phyloP scores from a whole-genome alignment of 129 eudicot genomes.

The Flaveria bidentis region DNA sequence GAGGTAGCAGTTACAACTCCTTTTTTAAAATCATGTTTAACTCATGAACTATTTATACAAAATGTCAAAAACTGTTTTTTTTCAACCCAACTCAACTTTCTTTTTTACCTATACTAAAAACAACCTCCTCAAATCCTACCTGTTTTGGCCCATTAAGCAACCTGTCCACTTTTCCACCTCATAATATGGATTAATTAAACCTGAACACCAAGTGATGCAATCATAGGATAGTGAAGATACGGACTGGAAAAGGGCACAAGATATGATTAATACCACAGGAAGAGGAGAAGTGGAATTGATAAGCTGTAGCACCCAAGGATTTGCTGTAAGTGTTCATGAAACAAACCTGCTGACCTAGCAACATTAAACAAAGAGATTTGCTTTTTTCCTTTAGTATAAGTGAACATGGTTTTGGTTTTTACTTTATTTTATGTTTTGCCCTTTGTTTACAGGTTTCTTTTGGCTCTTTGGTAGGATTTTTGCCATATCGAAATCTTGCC shows the following conservation, averaged over 20 bases:
- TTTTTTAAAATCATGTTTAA: neutral
- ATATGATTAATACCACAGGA: conserved; percentile 50
- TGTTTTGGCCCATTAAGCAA: conserved; percentile 1
- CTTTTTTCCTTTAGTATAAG: neutral
- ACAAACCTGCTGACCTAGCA: conserved; percentile 19
- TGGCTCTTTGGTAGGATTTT: conserved; percentile 88
- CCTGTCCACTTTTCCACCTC: conserved; percentile 2
- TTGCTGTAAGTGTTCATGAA: conserved; percentile 57
- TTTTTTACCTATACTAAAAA: neutral
- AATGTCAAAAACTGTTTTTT: neutral
- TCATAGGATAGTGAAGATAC: conserved; percentile 63
- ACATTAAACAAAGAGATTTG: neutral
- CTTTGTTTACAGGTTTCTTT: conserved; percentile 70
- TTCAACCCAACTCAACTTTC: neutral
- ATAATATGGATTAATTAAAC: neutral
- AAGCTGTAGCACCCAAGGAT: conserved; percentile 77
- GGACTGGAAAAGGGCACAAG: conserved; percentile 78
- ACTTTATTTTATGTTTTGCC: conserved; percentile 24
- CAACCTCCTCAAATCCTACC: neutral
- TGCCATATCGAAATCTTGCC: conserved; percentile 80
- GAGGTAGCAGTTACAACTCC: neutral
- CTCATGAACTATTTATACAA: neutral
- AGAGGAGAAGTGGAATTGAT: conserved; percentile 83
- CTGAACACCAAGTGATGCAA: conserved; percentile 28
- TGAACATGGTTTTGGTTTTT: conserved; percentile 16